Conservation (phyloP, 176 grass and related monocot species). For the Carex myosuroides region DNA sequence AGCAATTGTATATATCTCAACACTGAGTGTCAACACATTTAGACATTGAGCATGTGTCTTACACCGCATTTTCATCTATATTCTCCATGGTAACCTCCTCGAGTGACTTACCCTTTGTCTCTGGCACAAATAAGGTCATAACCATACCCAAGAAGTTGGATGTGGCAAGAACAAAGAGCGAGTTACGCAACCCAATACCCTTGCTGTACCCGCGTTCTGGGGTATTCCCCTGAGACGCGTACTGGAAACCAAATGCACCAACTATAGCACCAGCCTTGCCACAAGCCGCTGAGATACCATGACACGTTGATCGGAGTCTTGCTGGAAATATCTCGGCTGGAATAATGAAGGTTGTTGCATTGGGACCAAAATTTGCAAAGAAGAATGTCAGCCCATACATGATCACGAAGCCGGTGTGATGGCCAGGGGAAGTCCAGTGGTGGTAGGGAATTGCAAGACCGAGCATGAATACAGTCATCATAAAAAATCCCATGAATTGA, state of each 20-base stretch:
- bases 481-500: conserved; percentile 51
- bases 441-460: conserved; percentile 53
- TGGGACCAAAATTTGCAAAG: conserved; percentile 89
- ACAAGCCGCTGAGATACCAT: conserved; percentile 67
- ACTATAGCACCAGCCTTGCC: conserved; percentile 75
- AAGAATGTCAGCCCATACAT: conserved; percentile 68
- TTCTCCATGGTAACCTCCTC: conserved; percentile 52
- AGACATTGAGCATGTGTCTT: background rate
- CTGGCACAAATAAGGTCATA: conserved; percentile 52
- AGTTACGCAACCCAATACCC: conserved; percentile 36
- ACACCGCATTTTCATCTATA: conserved; percentile 5
- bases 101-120: conserved; percentile 51
- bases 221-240: conserved; percentile 38
- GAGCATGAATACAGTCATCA: conserved; percentile 66
- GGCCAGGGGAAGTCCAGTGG: conserved; percentile 38
- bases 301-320: conserved; percentile 61
- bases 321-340: conserved; percentile 84
- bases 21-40: background rate
- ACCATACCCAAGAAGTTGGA: conserved; percentile 36
- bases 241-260: conserved; percentile 68
- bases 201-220: conserved; percentile 34
- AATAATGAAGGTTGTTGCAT: conserved; percentile 68
- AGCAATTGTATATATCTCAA: background rate
- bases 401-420: conserved; percentile 43
- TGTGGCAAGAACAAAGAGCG: conserved; percentile 38